These are phyloP conservation scores for Aspergillus alliaceus DNA, from an alignment of 2,329 filamentous ascomycete species.

Conservation along the genomic window DNA sequence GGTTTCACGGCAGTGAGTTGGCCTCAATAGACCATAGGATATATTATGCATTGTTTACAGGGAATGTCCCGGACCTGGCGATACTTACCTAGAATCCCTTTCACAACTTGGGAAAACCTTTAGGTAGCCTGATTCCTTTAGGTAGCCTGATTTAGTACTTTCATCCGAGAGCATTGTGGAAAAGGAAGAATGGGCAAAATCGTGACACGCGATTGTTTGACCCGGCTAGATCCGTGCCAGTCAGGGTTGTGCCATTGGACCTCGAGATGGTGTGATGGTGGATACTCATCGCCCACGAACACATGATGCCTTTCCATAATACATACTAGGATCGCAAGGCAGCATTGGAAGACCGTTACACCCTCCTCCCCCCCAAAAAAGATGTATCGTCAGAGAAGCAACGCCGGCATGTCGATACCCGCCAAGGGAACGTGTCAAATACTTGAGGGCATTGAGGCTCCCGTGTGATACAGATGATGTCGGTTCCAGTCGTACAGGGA, in stretches of 20 bases:
- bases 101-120: no score
- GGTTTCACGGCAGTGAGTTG: no score
- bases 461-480: not conserved
- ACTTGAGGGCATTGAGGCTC: not conserved
- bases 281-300: not conserved
- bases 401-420: not conserved
- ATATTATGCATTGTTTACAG: no score
- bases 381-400: not conserved
- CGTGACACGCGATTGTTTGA: not conserved
- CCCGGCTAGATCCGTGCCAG: not conserved
- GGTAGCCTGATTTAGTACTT: no score
- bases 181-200: no score
- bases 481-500: not conserved
- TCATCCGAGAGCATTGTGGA: no score
- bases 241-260: not conserved
- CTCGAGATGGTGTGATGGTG: constrained; percentile 3
- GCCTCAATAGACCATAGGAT: no score
- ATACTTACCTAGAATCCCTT: no score
- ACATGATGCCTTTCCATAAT: constrained; percentile 1
- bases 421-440: not conserved
- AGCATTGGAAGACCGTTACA: not conserved
- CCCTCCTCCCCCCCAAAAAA: no score
- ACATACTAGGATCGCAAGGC: no score
- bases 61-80: no score
- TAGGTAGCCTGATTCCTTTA: no score